A percentile compares a stretch with the other conserved stretches of the same genome.
Conservation (phyloP, 2,329 filamentous ascomycete genomes). For the Trichoderma oligosporum region DNA sequence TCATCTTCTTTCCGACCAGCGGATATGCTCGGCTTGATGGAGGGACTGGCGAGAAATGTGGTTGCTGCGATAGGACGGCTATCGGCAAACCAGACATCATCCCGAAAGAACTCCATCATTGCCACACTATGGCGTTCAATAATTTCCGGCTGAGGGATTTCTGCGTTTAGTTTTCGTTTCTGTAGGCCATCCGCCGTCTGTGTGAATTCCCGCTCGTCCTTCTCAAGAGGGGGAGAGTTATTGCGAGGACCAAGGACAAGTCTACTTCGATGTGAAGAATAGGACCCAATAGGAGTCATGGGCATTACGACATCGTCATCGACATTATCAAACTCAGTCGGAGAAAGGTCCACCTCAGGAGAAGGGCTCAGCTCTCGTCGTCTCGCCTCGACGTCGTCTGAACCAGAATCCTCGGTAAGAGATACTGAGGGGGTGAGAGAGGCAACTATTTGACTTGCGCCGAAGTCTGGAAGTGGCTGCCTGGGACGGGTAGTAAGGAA, state of each 20-base stretch:
- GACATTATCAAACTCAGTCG: conserved; percentile 76
- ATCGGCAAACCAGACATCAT: conserved; percentile 54
- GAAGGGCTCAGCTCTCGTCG: conserved; percentile 77
- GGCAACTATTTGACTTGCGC: conserved; percentile 36
- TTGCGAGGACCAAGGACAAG: conserved; percentile 51
- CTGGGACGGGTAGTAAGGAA: conserved; percentile 86
- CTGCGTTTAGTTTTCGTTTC: conserved; percentile 56
- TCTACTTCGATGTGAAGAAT: conserved; percentile 48
- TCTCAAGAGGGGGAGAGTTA: conserved; percentile 85
- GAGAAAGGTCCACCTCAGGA: conserved; percentile 87
- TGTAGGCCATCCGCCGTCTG: conserved; percentile 86
- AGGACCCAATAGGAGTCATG: conserved; percentile 60
- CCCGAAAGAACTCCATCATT: conserved; percentile 37
- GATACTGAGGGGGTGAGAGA: conserved; percentile 84
- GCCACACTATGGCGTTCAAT: conserved; percentile 28
- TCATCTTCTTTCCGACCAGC: conserved; percentile 38
- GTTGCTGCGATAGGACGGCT: conserved; percentile 36
- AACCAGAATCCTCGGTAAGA: conserved; percentile 44
- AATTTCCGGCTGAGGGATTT: conserved; percentile 30
- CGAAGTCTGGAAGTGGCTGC: conserved; percentile 65
- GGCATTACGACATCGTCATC: conserved; percentile 59
- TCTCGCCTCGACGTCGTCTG: conserved; percentile 69
- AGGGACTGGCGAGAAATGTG: conserved; percentile 51
- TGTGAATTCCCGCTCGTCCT: conserved; percentile 94
- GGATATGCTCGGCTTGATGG: conserved; percentile 42